Evolutionary conservation across 73 alveolate species (phyloP), one percentile per base, ranked within the genome.

Genomic region (Symbiodinium natans): DNA sequence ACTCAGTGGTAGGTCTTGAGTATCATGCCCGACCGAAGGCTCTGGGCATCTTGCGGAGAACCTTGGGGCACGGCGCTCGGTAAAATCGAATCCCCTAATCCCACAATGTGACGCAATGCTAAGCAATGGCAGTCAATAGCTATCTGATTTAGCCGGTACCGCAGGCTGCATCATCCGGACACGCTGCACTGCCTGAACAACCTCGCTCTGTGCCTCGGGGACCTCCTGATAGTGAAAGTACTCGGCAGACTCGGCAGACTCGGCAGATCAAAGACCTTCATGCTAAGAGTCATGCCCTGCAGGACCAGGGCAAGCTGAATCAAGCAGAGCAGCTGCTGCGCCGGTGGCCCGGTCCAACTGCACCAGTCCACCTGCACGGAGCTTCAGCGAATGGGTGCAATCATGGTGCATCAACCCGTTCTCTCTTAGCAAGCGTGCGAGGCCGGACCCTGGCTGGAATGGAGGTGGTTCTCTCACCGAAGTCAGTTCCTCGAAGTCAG

Each of bases 371-470:
- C 59, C n/a, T n/a, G n/a, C n/a, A n/a, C n/a, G n/a, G n/a, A n/a
- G n/a, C n/a, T n/a, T n/a, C n/a, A n/a, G n/a, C n/a, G n/a, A n/a
- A n/a, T n/a, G n/a, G n/a, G n/a, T n/a, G n/a, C n/a, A n/a, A n/a
- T n/a, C n/a, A n/a, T n/a, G n/a, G n/a, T n/a, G n/a, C n/a, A n/a
- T n/a, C n/a, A n/a, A n/a, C n/a, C n/a, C n/a, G n/a, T n/a, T n/a
- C n/a, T n/a, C n/a, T n/a, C n/a, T n/a, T n/a, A n/a, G n/a, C n/a
- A n/a, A n/a, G 7, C 42, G 10, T 63, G 43, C 54, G 25, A 88
- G 95, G 95, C 74, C 95, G 95, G 23, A 88, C 95, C 21, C 85
- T 88, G 42, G 95, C 95, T 11, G 95, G 95, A 9, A 88, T 88
- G 95, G 95, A 88, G 71, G 86, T 88, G 86, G 95, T n/a, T 73